phyloP scores from a whole-genome alignment of 2,329 filamentous ascomycete genomes.

The Cryoendolithus antarcticus region DNA sequence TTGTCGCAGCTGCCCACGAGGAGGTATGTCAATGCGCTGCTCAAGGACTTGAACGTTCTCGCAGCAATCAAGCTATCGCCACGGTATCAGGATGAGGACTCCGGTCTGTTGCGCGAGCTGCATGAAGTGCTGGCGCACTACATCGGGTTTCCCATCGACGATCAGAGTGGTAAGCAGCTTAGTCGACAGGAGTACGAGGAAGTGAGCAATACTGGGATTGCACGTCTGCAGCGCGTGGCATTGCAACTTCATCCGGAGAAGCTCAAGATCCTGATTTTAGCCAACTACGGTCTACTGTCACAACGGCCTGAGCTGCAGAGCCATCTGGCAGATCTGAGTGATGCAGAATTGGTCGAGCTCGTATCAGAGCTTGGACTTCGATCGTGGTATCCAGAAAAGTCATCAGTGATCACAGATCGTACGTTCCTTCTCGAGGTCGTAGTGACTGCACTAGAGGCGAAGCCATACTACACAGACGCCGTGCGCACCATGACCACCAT shows the following conservation, averaged over 20 bases:
- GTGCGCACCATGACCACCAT: conserved; percentile 59
- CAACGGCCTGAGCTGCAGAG: conserved; percentile 65
- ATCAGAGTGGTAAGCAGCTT: conserved; percentile 71
- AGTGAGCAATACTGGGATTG: conserved; percentile 62
- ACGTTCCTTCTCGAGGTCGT: conserved; percentile 59
- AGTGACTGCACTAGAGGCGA: conserved; percentile 61
- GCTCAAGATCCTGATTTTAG: conserved; percentile 77
- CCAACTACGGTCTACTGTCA: conserved; percentile 83
- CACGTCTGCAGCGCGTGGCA: conserved; percentile 64
- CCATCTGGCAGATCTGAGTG: conserved; percentile 60
- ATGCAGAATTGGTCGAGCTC: conserved; percentile 60
- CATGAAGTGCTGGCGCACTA: conserved; percentile 74
- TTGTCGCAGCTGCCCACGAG: conserved; percentile 89
- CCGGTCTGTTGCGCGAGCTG: conserved; percentile 64
- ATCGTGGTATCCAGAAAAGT: conserved; percentile 64
- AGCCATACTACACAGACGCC: conserved; percentile 69
- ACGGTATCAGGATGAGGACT: conserved; percentile 58
- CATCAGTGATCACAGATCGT: conserved; percentile 51
- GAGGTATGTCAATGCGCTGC: conserved; percentile 78
- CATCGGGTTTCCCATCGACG: conserved; percentile 77
- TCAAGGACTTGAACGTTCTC: conserved; percentile 75
- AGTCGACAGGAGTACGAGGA: conserved; percentile 64
- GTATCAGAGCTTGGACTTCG: conserved; percentile 63
- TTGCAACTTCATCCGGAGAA: conserved; percentile 81
- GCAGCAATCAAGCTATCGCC: conserved; percentile 67